Evolutionary conservation across 2,329 filamentous ascomycete genomes (phyloP).

Genomic region (Aspergillus niger): DNA sequence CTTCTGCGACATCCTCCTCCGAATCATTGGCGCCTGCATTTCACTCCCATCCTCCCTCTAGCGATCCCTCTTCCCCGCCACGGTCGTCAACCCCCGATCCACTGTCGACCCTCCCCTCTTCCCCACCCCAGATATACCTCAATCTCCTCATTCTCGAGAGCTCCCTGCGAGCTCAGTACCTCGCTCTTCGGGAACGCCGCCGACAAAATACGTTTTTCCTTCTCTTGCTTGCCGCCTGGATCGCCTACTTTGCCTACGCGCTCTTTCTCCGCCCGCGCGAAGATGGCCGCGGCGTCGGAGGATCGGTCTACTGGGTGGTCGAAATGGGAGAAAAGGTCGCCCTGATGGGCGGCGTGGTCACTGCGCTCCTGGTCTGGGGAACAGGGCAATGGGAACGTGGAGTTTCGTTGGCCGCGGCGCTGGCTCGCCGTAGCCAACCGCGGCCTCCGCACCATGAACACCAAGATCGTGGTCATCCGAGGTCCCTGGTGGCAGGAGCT

Average conservation of each 20-base stretch:
- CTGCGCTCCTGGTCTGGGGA: constrained; percentile 82
- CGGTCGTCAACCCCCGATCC: constrained; percentile 62
- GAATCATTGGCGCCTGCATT: constrained; percentile 27
- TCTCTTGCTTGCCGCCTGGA: constrained; percentile 76
- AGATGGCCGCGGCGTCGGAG: constrained; percentile 86
- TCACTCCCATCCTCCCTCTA: constrained; percentile 19
- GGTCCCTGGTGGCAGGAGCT: constrained; percentile 80
- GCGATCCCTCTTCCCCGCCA: constrained; percentile 48
- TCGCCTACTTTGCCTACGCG: constrained; percentile 80
- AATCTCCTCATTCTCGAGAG: constrained; percentile 97
- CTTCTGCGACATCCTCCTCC: constrained; percentile 31
- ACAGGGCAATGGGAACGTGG: constrained; percentile 97
- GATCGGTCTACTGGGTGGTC: constrained; percentile 94
- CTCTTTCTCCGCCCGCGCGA: constrained; percentile 95
- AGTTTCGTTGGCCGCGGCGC: constrained; percentile 88
- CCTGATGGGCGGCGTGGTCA: constrained; percentile 87
- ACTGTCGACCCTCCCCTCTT: constrained; percentile 79
- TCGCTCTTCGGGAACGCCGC: constrained; percentile 81
- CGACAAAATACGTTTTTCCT: constrained; percentile 94
- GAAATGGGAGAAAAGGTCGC: constrained; percentile 89
- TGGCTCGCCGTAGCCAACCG: constrained; percentile 90
- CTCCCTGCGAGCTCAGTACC: constrained; percentile 87
- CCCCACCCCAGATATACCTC: constrained; percentile 94
- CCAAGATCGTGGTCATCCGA: constrained; percentile 88
- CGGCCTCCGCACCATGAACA: constrained; percentile 88